Evolutionary conservation across 805 yeast species (phyloP), one percentile per base, ranked within the genome.

Genomic region (Ogataea polymorpha): DNA sequence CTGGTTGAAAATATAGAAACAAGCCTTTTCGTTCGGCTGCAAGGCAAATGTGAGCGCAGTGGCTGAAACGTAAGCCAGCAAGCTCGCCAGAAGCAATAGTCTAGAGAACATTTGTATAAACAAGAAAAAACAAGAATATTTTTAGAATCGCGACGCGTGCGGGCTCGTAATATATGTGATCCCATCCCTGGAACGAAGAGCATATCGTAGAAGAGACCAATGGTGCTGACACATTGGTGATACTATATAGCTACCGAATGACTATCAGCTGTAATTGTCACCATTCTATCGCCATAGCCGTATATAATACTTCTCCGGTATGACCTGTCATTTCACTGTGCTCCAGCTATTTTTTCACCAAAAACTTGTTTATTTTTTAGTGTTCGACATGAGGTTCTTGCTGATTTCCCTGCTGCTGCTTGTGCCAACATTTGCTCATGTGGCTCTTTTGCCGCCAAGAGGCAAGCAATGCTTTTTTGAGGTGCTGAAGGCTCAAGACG

Each of bases 401-500:
- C 28, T 50, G 12, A 16, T 50, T 15, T 27, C 41, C 9, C 25
- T 51, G 26, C 35, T 51, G 20, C 32, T 51, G n/a, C 14, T 45
- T 13, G 48, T 51, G 25, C 38, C 51, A 14, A 49, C 46, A 5
- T 41, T 37, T 29, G 95, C 95, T 1, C 96, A 88, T 63, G 87
- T 86, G 55, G 91, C 87, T 25, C 70, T 86, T 48, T 68, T 90
- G 42, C 88, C 93, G 11, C 80, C 96, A 13, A 72, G 82, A 54
- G 93, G 95, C 20, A 83, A 82, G 59, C 83, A 83, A 57, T 91
- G 99, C 67, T 91, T 88, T 66, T 88, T 74, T 56, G 98, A 93
- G 61, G 74, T 74, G 44, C 72, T 93, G 68, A 85, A 82, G 61
- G 74, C 74, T 55, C 86, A 86, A 53, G 99, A 91, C 66, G 88